Conservation (phyloP, 768 basidiomycete genomes). For the Kwoniella dejecticola region DNA sequence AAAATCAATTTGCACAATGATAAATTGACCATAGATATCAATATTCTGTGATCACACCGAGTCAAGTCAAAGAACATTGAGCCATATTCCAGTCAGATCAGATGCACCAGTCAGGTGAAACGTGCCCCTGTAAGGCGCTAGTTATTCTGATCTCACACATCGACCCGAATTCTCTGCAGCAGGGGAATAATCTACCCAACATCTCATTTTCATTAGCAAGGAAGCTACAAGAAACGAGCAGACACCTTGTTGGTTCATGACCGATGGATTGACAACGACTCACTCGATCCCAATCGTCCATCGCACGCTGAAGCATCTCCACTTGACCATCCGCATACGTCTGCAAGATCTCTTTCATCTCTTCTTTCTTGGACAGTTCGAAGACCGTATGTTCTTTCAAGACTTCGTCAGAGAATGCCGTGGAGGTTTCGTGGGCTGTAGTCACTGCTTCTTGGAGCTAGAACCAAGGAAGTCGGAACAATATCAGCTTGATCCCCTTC, state of each 20-base stretch:
- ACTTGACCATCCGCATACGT: constrained; percentile 92
- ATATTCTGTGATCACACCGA: too few species aligned
- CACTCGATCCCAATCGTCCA: constrained; percentile 92
- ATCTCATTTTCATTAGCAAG: background rate
- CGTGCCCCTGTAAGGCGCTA: too few species aligned
- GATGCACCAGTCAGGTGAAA: too few species aligned
- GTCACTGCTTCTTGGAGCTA: constrained; percentile 96
- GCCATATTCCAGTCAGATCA: too few species aligned
- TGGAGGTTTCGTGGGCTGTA: constrained; percentile 90
- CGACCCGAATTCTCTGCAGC: constrained; percentile 90
- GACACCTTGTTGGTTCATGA: too few species aligned
- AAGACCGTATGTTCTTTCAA: constrained; percentile 86
- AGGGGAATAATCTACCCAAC: constrained; percentile 70
- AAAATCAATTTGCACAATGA: too few species aligned
- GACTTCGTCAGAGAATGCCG: constrained; percentile 94
- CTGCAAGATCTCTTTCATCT: constrained; percentile 94
- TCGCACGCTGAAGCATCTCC: constrained; percentile 90
- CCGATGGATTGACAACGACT: constrained; percentile 9
- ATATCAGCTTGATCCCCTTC: too few species aligned
- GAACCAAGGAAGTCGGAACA: too few species aligned
- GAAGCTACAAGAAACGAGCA: too few species aligned
- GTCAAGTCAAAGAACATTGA: too few species aligned
- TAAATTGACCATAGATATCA: too few species aligned
- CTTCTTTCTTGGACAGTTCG: constrained; percentile 83
- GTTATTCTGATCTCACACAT: too few species aligned